A percentile compares a stretch with the other conserved stretches of the same genome.
phyloP scores from a whole-genome alignment of 2,329 filamentous ascomycete species.

The Botrytis pseudocinerea region DNA sequence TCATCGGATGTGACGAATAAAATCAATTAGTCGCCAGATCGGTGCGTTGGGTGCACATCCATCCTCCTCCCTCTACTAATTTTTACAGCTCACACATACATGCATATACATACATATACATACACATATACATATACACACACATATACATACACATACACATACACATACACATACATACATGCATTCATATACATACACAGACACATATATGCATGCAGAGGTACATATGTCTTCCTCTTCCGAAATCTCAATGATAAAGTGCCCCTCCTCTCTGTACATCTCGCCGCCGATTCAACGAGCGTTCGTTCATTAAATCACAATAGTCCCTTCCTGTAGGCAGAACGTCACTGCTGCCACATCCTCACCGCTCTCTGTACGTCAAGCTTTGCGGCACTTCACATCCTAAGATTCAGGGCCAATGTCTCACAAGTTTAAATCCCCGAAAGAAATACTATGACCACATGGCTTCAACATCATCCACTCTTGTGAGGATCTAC shows the following conservation, averaged over 20 bases:
- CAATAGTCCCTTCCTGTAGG: not conserved
- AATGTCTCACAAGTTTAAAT: slow-evolving; percentile 18
- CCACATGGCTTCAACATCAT: slow-evolving; percentile 15
- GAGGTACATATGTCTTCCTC: not conserved
- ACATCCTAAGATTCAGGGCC: slow-evolving; percentile 19
- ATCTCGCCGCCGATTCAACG: not conserved
- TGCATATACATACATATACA: not conserved
- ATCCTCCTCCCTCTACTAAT: not conserved
- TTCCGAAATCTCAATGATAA: not conserved
- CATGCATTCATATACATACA: not conserved
- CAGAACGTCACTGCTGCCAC: not conserved
- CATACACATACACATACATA: not conserved
- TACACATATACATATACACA: not conserved
- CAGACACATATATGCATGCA: not conserved
- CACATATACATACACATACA: not conserved
- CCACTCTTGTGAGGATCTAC: slow-evolving; percentile 3
- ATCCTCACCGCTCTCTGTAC: slow-evolving; percentile 16
- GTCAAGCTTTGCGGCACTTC: slow-evolving; percentile 10
- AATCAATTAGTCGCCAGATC: not conserved
- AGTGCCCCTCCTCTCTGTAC: not conserved
- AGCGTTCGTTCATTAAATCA: not conserved
- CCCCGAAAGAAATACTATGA: not conserved
- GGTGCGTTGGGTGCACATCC: not conserved
- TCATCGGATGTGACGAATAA: not conserved
- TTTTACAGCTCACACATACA: not conserved